Conservation (phyloP, 306 rosid genomes). For the Sechiopsis laciniata region DNA sequence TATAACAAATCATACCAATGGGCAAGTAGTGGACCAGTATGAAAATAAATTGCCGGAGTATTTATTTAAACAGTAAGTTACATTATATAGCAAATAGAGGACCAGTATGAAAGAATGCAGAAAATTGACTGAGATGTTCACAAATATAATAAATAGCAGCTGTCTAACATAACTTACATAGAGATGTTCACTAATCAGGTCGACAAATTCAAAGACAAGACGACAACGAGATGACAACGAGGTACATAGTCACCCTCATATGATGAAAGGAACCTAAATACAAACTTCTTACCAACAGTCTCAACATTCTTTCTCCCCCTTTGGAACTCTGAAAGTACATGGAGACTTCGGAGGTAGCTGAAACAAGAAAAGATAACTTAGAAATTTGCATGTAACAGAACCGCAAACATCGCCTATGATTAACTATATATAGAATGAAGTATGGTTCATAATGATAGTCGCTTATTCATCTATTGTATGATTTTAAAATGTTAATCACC, state of each 20-base stretch:
- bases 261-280: slow-evolving; percentile 6
- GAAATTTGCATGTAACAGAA: neutral
- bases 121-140: slow-evolving; percentile 3
- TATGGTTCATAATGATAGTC: neutral
- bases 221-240: neutral
- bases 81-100: neutral
- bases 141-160: neutral
- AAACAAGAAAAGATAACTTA: slow-evolving; percentile 16
- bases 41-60: no score
- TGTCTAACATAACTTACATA: neutral
- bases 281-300: slow-evolving; percentile 19
- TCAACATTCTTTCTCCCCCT: slow-evolving; percentile 24
- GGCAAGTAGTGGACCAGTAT: no score
- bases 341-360: slow-evolving; percentile 22
- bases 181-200: slow-evolving; percentile 13
- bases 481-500: neutral
- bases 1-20: no score
- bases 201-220: slow-evolving; percentile 21
- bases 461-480: neutral
- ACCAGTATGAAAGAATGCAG: neutral
- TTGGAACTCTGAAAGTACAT: slow-evolving; percentile 13
- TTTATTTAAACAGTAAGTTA: neutral
- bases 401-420: no score
- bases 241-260: neutral
- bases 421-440: neutral